A percentile compares a stretch with the other conserved stretches of the same genome.
These are phyloP conservation scores for Fusarium chuoi DNA, from an alignment of 2,329 filamentous ascomycete species.

Conservation along the genomic window DNA sequence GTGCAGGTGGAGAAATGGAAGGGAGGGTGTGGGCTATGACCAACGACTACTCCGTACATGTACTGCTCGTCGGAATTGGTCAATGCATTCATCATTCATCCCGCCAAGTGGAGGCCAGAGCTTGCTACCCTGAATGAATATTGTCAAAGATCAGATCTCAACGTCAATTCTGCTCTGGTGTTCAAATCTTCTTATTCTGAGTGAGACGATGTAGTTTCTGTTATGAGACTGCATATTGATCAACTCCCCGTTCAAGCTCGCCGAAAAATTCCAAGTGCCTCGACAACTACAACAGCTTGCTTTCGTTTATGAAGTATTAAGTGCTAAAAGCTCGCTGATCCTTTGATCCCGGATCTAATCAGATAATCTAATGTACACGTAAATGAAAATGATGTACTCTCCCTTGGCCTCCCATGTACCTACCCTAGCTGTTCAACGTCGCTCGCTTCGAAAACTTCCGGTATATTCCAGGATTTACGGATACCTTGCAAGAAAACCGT, in stretches of 20 bases:
- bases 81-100: conserved; percentile 10
- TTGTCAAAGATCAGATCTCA: neutral
- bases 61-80: neutral
- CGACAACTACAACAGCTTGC: neutral
- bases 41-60: too few relatives aligned
- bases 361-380: conserved; percentile 23
- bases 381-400: neutral
- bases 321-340: neutral
- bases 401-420: neutral
- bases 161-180: neutral
- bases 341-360: conserved; percentile 20
- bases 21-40: conserved; percentile 38
- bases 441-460: neutral
- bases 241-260: neutral
- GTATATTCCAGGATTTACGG: neutral
- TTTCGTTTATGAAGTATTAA: neutral
- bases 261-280: neutral
- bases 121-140: neutral
- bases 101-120: neutral
- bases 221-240: neutral
- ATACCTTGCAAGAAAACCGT: neutral
- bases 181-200: neutral
- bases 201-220: neutral
- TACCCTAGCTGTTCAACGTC: neutral
- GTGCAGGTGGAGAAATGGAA: conserved; percentile 30